Evolutionary conservation across 768 basidiomycete genomes (phyloP).

Genomic region (Pisolithus orientalis): DNA sequence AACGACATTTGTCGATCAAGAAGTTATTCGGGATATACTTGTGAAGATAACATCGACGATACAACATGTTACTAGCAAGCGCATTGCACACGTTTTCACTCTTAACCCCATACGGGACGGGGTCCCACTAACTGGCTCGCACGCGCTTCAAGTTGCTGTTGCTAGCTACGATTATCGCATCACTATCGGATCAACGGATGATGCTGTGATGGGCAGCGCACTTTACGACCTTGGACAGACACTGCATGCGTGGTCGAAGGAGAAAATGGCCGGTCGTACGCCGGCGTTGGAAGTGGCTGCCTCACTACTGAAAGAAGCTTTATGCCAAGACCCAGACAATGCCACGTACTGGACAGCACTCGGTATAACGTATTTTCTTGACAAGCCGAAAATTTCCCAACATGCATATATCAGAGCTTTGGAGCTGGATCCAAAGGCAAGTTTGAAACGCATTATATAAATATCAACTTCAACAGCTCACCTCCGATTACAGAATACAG

Average conservation of each 20-base stretch:
- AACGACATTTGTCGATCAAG: slow-evolving; percentile 43
- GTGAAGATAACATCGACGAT: slow-evolving; percentile 32
- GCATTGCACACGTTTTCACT: slow-evolving; percentile 37
- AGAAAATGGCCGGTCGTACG: slow-evolving; percentile 19
- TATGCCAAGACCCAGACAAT: slow-evolving; percentile 68
- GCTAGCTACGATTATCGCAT: slow-evolving; percentile 58
- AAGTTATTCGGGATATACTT: slow-evolving; percentile 30
- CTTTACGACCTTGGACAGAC: slow-evolving; percentile 71
- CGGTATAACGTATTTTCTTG: slow-evolving; percentile 63
- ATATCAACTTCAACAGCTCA: not conserved
- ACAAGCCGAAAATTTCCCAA: slow-evolving; percentile 71
- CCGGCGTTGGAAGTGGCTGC: slow-evolving; percentile 37
- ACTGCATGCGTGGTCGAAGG: slow-evolving; percentile 43
- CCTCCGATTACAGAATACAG: slow-evolving; percentile 46
- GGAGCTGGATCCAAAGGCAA: slow-evolving; percentile 79
- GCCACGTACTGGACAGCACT: slow-evolving; percentile 78
- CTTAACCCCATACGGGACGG: slow-evolving; percentile 21
- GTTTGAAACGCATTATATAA: slow-evolving; percentile 7
- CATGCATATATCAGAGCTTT: slow-evolving; percentile 89
- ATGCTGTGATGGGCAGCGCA: slow-evolving; percentile 46
- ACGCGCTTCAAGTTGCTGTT: slow-evolving; percentile 46
- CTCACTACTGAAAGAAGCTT: slow-evolving; percentile 58
- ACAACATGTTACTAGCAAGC: slow-evolving; percentile 33
- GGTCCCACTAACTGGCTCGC: slow-evolving; percentile 23
- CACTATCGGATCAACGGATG: slow-evolving; percentile 48